Base-by-base conservation (phyloP, 768 basidiomycete genomes). In the Calocybe gangraenosa region DNA sequence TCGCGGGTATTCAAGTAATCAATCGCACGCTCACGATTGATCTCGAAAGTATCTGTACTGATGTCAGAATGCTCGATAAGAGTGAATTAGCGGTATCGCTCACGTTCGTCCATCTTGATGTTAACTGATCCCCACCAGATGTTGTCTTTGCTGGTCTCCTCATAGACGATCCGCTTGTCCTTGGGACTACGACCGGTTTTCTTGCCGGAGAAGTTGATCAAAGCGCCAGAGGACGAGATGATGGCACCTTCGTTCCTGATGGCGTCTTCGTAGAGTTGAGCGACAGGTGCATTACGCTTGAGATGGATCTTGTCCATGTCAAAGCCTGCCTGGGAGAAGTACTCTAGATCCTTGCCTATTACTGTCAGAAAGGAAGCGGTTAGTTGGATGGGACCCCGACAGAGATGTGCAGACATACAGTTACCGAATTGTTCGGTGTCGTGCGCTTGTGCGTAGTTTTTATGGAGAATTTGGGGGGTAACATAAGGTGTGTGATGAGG, bases 121-220 rank as follows among this genome's bases (percentile, higher is more conserved):
- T 99, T 99, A 57, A 98, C 93, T 22, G 91, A 86, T 32, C 96
- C 95, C 96, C 96, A 98, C 94, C 96, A 99, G 65, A 99, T 87
- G 51, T 97, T 82, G 62, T 97, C 92, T 69, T 92, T 96, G 69
- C 82, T 86, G 42, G 90, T 87, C 57, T 98, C 94, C 66, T 99
- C 96, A 64, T 76, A 98, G 60, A 99, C 96, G 61, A 99, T 97
- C 51, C 96, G 93, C 80, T 98, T 99, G 81, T 99, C 96, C 65
- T 98, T 99, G 42, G 96, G 96, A 56, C 83, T 87, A 39, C 96
- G 80, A 45, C 96, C 96, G 2, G 96, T 98, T 78, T 99, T 99
- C 78, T 97, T 98, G 21, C 96, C 96, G 8, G 93, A 96, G 60
- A 98, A 99, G 79, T 99, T 99, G 83, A 99, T 99, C 58, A 99